Base-by-base conservation (phyloP, 805 yeast genomes). In the Starmerella floris region DNA sequence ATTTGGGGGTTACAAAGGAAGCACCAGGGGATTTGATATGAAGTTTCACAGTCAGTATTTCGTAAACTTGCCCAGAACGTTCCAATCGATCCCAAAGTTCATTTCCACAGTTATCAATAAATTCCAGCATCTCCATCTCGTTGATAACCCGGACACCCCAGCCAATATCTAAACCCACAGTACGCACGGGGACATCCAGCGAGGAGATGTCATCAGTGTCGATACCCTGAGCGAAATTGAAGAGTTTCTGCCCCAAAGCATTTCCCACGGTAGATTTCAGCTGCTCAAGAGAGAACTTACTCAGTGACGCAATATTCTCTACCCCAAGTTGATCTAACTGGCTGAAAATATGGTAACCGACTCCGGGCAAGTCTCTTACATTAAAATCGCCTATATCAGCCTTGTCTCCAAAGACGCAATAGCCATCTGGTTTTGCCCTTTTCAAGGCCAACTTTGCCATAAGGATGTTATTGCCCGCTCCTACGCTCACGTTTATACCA, bases 111-210 rank as follows among this genome's bases (percentile, higher is more conserved):
- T 71, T 62, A 28, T 66, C 62, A 9, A 83, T 55, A 54, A 88
- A 91, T 4, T 42, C 50, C 48, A 79, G 87, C 21, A 79, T 73
- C 55, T 88, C 83, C 0, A 60, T 57, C 25, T 70, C 64, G 1
- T 63, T 64, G 26, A 74, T 71, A 50, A 87, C 80, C 37, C 97
- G 57, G 1, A 88, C 81, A 0, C 95, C 97, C 79, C 84, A 88
- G 48, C 84, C 83, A 23, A 88, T 79, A 56, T 88, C 97, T 3
- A 85, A 80, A 0, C 94, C 83, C 0, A 88, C 70, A 1, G 91
- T 73, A 52, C 83, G 84, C 23, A 94, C 66, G 11, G 55, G 55
- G 3, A 37, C 32, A 30, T 73, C 68, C 17, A 76, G 38, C 36
- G 43, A 40, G 62, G 74, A 63, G 30, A 72, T 74, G 39, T 78